Percentiles rank a stretch among this genome's conserved stretches.
Evolutionary conservation across 2,329 filamentous ascomycete species (phyloP).

Genomic region (Hypoxylon sp.): DNA sequence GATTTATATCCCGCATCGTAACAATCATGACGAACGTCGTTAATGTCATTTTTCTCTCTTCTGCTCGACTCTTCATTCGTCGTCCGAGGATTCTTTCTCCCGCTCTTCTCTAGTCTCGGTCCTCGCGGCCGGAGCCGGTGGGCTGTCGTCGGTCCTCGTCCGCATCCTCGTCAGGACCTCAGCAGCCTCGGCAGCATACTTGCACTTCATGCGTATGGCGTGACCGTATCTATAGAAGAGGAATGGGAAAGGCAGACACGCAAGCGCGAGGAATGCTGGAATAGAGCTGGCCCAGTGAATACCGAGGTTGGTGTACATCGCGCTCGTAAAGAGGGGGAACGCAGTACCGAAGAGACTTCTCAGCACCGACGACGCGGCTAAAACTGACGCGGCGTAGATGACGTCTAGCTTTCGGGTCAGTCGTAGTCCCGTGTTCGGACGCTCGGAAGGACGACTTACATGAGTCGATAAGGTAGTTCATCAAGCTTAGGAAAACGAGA

Average conservation of each 20-base stretch:
- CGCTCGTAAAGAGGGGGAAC: conserved; percentile 67
- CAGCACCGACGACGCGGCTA: conserved; percentile 67
- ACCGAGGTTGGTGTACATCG: conserved; percentile 66
- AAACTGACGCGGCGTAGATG: conserved; percentile 73
- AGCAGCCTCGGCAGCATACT: conserved; percentile 73
- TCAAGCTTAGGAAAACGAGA: conserved; percentile 63
- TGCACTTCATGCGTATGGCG: conserved; percentile 70
- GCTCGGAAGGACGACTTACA: conserved; percentile 40
- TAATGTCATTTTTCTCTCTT: neutral
- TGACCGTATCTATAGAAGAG: conserved; percentile 78
- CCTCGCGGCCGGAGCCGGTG: conserved; percentile 49
- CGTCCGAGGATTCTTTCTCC: neutral
- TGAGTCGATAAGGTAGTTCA: conserved; percentile 67
- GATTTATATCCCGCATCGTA: conserved; percentile 1
- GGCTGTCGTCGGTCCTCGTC: conserved; percentile 5
- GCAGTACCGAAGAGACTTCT: conserved; percentile 67
- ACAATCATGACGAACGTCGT: neutral
- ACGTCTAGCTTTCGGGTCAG: conserved; percentile 55
- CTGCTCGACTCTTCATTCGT: neutral
- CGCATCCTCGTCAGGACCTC: conserved; percentile 50
- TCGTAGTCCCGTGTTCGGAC: too few species aligned
- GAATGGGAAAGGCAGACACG: conserved; percentile 77
- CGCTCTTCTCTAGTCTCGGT: neutral
- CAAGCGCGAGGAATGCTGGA: conserved; percentile 76
- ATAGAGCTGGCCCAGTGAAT: conserved; percentile 80